phyloP scores from a whole-genome alignment of 2,329 filamentous ascomycete genomes.

The Cytospora schulzeri region DNA sequence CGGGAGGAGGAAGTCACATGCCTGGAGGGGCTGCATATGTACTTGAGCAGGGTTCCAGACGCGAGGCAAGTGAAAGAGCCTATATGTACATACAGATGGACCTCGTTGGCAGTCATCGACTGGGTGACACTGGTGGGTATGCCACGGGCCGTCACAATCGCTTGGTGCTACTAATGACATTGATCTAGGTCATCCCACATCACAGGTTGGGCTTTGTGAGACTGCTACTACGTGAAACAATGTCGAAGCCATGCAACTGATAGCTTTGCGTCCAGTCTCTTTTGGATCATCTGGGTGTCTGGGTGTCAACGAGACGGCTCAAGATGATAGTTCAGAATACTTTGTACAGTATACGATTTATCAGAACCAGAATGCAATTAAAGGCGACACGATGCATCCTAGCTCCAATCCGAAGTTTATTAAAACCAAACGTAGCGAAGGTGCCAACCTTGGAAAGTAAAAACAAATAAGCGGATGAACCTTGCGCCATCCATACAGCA shows the following conservation, averaged over 20 bases:
- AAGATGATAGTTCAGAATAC: not conserved
- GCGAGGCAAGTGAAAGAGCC: not conserved
- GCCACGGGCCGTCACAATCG: not conserved
- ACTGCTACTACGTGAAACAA: not conserved
- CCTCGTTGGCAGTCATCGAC: not conserved
- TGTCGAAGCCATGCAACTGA: not conserved
- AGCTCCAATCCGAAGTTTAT: not conserved
- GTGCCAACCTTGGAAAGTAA: too few relatives aligned
- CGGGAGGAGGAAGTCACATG: not conserved
- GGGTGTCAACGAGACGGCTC: not conserved
- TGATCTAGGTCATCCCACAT: not conserved
- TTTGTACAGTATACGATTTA: too few relatives aligned
- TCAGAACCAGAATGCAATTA: too few relatives aligned
- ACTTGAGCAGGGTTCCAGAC: not conserved
- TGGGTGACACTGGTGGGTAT: not conserved
- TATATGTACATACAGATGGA: not conserved
- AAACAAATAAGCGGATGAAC: not conserved
- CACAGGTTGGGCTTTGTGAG: not conserved
- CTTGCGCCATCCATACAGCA: not conserved
- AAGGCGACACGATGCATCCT: not conserved
- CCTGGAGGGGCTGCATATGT: not conserved
- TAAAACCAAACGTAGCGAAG: not conserved
- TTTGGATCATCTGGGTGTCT: not conserved
- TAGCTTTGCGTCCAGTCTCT: not conserved
- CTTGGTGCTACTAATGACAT: not conserved